phyloP scores from a whole-genome alignment of 768 basidiomycete species.

The Collybiopsis luxurians region DNA sequence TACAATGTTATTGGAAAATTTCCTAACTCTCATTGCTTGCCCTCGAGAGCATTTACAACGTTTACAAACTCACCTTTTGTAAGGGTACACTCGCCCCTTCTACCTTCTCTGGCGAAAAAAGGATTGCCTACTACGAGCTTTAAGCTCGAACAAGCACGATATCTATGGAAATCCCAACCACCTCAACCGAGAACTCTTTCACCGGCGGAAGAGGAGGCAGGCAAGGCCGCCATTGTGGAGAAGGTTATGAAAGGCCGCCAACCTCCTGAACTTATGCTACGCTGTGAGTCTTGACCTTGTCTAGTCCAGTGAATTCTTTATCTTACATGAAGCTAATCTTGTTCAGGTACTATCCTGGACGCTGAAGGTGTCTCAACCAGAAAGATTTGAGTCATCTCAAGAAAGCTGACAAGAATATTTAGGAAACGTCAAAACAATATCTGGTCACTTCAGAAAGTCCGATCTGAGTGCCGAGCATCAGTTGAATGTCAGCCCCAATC shows the following conservation, averaged over 20 bases:
- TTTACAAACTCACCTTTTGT: background rate
- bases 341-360: slow-evolving; percentile 82
- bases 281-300: slow-evolving; percentile 79
- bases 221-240: slow-evolving; percentile 73
- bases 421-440: slow-evolving; percentile 87
- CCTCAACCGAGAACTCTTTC: background rate
- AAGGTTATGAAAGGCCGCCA: slow-evolving; percentile 86
- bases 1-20: background rate
- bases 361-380: slow-evolving; percentile 45
- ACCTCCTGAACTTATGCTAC: slow-evolving; percentile 85
- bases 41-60: background rate
- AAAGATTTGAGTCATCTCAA: slow-evolving; percentile 7
- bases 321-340: slow-evolving; percentile 10
- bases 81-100: background rate
- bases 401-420: slow-evolving; percentile 15
- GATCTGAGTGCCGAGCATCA: slow-evolving; percentile 86
- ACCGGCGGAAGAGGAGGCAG: slow-evolving; percentile 57
- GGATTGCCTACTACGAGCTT: background rate
- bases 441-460: slow-evolving; percentile 86
- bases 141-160: background rate
- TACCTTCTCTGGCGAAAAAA: background rate
- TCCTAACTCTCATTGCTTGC: background rate
- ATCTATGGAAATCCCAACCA: background rate
- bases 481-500: slow-evolving; percentile 69
- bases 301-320: slow-evolving; percentile 9